A percentile compares a stretch with the other conserved stretches of the same genome.
Evolutionary conservation across 306 rosid genomes (phyloP).

Genomic region (Sechiopsis laciniata): DNA sequence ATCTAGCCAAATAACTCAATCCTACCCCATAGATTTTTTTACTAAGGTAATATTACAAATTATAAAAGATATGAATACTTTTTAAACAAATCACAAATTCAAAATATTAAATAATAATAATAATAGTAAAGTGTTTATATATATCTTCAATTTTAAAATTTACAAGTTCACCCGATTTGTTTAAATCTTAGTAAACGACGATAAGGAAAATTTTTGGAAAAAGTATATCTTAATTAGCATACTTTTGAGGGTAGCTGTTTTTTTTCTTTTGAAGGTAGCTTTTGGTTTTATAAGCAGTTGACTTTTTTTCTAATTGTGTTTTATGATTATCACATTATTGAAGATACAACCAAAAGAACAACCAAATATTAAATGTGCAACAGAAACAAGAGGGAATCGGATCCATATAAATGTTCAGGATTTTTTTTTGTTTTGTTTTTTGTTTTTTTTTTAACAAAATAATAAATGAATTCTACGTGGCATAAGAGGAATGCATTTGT

Average conservation of each 20-base stretch:
- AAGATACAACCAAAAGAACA: slow-evolving; percentile 3
- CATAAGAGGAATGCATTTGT: background rate
- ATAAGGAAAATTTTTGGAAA: background rate
- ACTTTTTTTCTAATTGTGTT: background rate
- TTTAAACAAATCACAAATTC: too few relatives aligned
- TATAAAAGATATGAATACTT: too few relatives aligned
- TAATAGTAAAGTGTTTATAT: too few relatives aligned
- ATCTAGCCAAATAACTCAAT: too few relatives aligned
- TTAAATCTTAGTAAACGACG: too few relatives aligned
- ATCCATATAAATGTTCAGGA: background rate
- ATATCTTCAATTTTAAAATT: too few relatives aligned
- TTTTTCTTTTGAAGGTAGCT: background rate
- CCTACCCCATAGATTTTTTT: too few relatives aligned
- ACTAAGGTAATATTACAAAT: too few relatives aligned
- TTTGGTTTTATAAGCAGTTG: background rate
- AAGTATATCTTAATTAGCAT: background rate
- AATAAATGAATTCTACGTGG: background rate
- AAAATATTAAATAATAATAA: too few relatives aligned
- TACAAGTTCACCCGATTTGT: too few relatives aligned
- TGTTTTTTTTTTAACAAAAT: background rate
- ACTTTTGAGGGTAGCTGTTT: background rate
- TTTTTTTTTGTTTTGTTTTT: background rate
- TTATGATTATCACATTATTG: background rate
- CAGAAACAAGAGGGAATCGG: background rate
- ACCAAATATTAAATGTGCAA: background rate